Conservation (phyloP, 2,329 filamentous ascomycete genomes). For the Fusarium cicatricum region DNA sequence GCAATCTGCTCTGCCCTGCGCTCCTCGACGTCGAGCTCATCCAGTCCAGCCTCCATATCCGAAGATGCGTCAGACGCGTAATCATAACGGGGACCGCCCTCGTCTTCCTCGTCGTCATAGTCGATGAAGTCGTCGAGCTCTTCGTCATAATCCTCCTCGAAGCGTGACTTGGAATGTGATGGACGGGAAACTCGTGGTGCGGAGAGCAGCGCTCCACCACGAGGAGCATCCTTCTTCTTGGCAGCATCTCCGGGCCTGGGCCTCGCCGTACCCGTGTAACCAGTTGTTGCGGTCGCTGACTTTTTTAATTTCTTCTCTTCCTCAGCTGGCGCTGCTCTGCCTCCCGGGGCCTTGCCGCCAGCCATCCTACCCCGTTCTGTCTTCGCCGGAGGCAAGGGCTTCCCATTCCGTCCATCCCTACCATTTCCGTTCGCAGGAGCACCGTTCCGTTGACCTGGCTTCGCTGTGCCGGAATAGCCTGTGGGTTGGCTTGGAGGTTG, state of each 20-base stretch:
- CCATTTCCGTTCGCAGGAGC: slow-evolving; percentile 35
- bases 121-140: slow-evolving; percentile 70
- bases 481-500: slow-evolving; percentile 19
- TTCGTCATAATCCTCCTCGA: slow-evolving; percentile 69
- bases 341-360: slow-evolving; percentile 33
- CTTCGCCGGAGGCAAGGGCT: slow-evolving; percentile 26
- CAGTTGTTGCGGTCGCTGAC: slow-evolving; percentile 67
- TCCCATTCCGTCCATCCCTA: slow-evolving; percentile 36
- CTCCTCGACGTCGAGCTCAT: slow-evolving; percentile 79
- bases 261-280: slow-evolving; percentile 71
- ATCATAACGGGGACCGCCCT: slow-evolving; percentile 54
- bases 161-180: slow-evolving; percentile 48
- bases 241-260: slow-evolving; percentile 55
- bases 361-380: slow-evolving; percentile 32
- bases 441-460: slow-evolving; percentile 38
- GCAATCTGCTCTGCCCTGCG: slow-evolving; percentile 67
- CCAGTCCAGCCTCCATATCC: slow-evolving; percentile 80
- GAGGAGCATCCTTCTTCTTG: slow-evolving; percentile 47
- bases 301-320: slow-evolving; percentile 67
- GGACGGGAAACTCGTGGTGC: slow-evolving; percentile 41
- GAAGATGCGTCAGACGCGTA: slow-evolving; percentile 74
- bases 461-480: slow-evolving; percentile 47
- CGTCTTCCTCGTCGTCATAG: slow-evolving; percentile 65
- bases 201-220: slow-evolving; percentile 54
- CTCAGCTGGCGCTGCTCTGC: slow-evolving; percentile 18